Percentiles rank a stretch among this genome's conserved stretches.
Conservation (phyloP, 495 filamentous ascomycete species). For the Aspergillus taichungensis region DNA sequence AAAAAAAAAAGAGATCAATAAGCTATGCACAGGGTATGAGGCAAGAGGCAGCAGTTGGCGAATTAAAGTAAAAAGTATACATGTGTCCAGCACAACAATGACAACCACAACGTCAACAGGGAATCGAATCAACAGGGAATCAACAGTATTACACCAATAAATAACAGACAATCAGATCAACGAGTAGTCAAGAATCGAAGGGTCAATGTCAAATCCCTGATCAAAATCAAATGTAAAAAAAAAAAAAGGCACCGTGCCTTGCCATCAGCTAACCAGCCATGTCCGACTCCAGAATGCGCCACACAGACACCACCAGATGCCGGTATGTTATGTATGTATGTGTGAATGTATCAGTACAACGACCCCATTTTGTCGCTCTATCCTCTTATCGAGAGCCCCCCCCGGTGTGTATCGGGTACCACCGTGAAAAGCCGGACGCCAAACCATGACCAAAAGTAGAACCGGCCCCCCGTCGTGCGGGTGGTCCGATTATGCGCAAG, state of each 20-base stretch:
- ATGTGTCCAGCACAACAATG: constrained; percentile 22
- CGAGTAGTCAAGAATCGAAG: no score
- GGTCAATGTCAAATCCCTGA: not conserved
- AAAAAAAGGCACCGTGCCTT: not conserved
- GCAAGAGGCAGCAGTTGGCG: constrained; percentile 23
- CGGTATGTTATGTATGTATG: no score
- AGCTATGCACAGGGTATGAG: constrained; percentile 21
- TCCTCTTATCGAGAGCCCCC: constrained; percentile 2
- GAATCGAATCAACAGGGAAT: constrained; percentile 4
- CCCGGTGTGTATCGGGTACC: no score
- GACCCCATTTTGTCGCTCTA: no score
- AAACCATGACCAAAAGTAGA: constrained; percentile 27
- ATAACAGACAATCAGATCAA: constrained; percentile 7
- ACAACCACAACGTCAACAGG: constrained; percentile 3
- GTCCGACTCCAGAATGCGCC: no score
- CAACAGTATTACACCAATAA: constrained; percentile 14
- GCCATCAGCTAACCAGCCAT: no score
- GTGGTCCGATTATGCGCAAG: constrained; percentile 6
- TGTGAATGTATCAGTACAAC: no score
- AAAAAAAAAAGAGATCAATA: constrained; percentile 8
- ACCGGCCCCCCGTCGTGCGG: constrained; percentile 10
- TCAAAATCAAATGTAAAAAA: constrained; percentile 4
- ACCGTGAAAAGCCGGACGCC: constrained; percentile 34
- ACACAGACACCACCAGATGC: no score
- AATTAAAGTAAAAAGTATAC: constrained; percentile 22